Base-by-base conservation (phyloP, 441 rosid genomes). In the Erysimum cheiri region DNA sequence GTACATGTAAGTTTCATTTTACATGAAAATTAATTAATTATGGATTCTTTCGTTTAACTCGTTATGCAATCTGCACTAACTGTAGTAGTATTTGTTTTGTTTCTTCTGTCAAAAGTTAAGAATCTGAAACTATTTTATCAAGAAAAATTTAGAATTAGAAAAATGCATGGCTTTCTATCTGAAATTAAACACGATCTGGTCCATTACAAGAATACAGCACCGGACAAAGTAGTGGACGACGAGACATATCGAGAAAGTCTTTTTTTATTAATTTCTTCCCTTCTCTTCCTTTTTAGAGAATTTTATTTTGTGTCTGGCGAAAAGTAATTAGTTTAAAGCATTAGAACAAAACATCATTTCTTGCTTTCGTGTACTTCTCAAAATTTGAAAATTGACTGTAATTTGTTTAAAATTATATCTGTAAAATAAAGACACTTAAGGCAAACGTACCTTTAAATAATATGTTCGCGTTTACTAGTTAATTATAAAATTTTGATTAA, bases 231-330 rank as follows among this genome's bases (percentile, higher is more conserved):
- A 72, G 52, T 64, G 71, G 56, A 3, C 28, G 76, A 72, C 26
- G 70, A 72, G 64, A 72, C 64, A 56, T 44, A 28, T 64, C 70
- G 17, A 26, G 26, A 55, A 72, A 50, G 68, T 70, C 54, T 24
- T 15, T 12, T 48, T 68, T 68, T 69, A n/a, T n/a, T n/a, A n/a
- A 17, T 47, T 3, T 10, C 64, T 17, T 32, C 8, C 4, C 1
- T 60, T 41, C 13, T 4, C 36, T 29, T 19, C 2, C 0, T 14
- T 33, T 67, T 7, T 4, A 53, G 5, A 15, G 31, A 6, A 17
- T 29, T 1, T 39, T 50, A 15, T 56, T 22, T 22, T 22, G 24
- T 8, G 24, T 60, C 28, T 3, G 39, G 8, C 13, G 3, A 43
- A 15, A 39, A 28, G 65, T 43, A 41, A 60, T 15, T 28, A 28